Base-by-base conservation (phyloP, 352 stramenopile species). In the Globisporangium spiculum region DNA sequence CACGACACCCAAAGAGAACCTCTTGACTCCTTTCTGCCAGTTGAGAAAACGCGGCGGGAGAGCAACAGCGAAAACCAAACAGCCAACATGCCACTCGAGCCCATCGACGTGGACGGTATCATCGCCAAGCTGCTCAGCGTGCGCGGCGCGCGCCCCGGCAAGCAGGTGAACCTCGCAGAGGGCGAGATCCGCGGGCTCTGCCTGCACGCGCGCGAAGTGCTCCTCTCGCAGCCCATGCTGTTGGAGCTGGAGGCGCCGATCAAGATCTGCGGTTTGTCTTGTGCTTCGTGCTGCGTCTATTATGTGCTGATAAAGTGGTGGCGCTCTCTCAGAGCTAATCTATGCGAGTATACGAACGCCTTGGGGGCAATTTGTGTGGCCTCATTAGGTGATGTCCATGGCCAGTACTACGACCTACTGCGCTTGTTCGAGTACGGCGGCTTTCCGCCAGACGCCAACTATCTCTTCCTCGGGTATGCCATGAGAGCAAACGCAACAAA, bases 231-330 rank as follows among this genome's bases (percentile, higher is more conserved):
- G 79, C 97, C 98, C 3, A 99, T 99, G 77, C 87, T 99, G 46
- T 74, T 99, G 55, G 98, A 99, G 79, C 84, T 99, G 27, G 97
- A 99, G 80, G 97, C 98, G 41, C 98, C 98, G 7, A 99, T 99
- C 68, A 99, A 99, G 75, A 98, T 99, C 59, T 99, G 96, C 78
- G 96, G 96, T 46, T 46, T 46, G 38, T 46, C 38, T 46, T 46
- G 12, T 46, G 12, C 4, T 44, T 44, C 36, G 10, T 44, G 36
- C 36, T 44, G 10, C 10, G 36, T 44, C 36, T 44, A 4, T 18
- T 44, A 18, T 46, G 38, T 18, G 38, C 20, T 46, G 38, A 46
- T 16, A 46, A 46, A 1, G 38, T 46, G 38, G 3, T 46, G 38
- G 38, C 38, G 12, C 38, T 18, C 38, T 46, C 38, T 46, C 38